Evolutionary conservation across 139 green algal species (phyloP).

Genomic region (Picochlorum sp.): DNA sequence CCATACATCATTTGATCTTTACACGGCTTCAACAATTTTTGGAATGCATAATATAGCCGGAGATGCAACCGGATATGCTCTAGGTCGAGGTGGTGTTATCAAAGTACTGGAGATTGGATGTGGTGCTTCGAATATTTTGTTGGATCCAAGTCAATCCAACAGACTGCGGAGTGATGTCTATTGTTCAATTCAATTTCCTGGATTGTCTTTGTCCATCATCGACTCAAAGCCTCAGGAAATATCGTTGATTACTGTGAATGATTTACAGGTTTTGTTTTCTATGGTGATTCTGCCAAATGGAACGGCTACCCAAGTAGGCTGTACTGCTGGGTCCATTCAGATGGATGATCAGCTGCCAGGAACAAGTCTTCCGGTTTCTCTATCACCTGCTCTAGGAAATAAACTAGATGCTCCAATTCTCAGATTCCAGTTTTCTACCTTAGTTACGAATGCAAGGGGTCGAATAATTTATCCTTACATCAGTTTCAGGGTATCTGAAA

Average conservation of each 20-base stretch:
- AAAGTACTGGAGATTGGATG: conserved; percentile 34
- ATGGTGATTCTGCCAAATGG: neutral
- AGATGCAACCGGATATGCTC: conserved; percentile 8
- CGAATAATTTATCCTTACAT: conserved; percentile 51
- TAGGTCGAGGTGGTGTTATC: conserved; percentile 40
- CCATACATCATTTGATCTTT: conserved; percentile 10
- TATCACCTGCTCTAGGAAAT: conserved; percentile 21
- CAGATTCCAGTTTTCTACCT: neutral
- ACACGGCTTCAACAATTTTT: conserved; percentile 11
- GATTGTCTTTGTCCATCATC: conserved; percentile 60
- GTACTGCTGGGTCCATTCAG: conserved; percentile 35
- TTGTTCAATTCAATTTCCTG: conserved; percentile 16
- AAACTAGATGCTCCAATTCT: neutral
- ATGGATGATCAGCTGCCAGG: conserved; percentile 63
- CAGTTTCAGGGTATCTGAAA: conserved; percentile 19
- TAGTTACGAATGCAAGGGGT: neutral
- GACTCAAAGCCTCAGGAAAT: conserved; percentile 67
- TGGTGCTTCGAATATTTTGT: conserved; percentile 10
- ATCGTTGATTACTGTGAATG: conserved; percentile 29
- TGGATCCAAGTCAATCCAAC: neutral
- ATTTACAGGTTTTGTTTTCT: neutral
- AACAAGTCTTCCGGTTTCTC: conserved; percentile 53
- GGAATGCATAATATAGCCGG: conserved; percentile 35
- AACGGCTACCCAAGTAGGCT: conserved; percentile 7
- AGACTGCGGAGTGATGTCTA: neutral